These are phyloP conservation scores for Microstegium vimineum DNA, from an alignment of 176 grass and related monocot species.

Conservation along the genomic window DNA sequence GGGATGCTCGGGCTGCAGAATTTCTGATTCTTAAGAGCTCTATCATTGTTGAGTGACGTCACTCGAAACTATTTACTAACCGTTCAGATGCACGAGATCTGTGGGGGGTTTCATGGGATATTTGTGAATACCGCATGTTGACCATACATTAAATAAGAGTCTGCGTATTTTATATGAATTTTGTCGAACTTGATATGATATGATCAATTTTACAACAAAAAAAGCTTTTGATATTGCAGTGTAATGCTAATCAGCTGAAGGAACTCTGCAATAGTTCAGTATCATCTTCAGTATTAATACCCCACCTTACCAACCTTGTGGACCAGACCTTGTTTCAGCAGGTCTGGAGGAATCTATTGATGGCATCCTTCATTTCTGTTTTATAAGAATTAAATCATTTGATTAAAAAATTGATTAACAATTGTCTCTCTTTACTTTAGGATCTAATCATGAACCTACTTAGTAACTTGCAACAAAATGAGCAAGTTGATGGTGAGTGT, in stretches of 20 bases:
- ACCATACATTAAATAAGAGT: neutral
- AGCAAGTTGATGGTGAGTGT: slow-evolving; percentile 63
- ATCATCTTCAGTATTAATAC: slow-evolving; percentile 76
- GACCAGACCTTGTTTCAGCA: slow-evolving; percentile 94
- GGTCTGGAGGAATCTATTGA: slow-evolving; percentile 38
- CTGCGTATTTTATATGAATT: neutral
- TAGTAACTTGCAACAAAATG: slow-evolving; percentile 85
- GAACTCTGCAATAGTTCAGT: slow-evolving; percentile 69
- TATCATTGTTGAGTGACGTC: neutral
- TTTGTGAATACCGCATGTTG: neutral
- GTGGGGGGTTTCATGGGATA: neutral
- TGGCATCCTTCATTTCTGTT: slow-evolving; percentile 11
- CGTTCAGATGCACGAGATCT: neutral
- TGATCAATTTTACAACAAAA: neutral
- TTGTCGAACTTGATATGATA: neutral
- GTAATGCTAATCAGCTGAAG: slow-evolving; percentile 54
- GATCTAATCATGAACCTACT: slow-evolving; percentile 83
- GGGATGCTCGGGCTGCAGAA: neutral
- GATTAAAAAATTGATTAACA: slow-evolving; percentile 12
- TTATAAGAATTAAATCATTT: slow-evolving; percentile 24
- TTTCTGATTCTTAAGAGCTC: neutral
- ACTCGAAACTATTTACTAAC: neutral
- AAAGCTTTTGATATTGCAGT: slow-evolving; percentile 37
- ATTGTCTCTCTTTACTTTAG: slow-evolving; percentile 46
- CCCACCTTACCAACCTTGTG: slow-evolving; percentile 95